Base-by-base conservation (phyloP, 345 rosid species). In the Eucalyptus caleyi region DNA sequence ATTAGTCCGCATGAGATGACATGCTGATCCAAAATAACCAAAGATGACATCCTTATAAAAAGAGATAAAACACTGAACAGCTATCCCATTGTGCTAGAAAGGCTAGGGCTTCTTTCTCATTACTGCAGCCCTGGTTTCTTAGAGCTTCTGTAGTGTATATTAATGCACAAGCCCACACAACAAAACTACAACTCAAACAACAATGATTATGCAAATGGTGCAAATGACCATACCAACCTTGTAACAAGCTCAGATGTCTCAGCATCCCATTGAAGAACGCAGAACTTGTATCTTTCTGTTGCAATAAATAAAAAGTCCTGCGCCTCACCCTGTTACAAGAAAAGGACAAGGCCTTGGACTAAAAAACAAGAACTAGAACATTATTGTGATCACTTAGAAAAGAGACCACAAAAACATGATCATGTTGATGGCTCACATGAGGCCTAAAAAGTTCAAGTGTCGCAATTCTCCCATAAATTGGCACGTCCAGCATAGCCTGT, bases 181-280 rank as follows among this genome's bases (percentile, higher is more conserved):
- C 51, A 62, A 62, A 87, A 49, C 47, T 49, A 42, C 86, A 50
- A 47, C 89, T 16, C 62, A 42, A 45, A 24, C 30, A 50, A 53
- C 9, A 6, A 42, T 56, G 32, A 50, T 23, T 69, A 65, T n/a
- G 9, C 87, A 53, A 32, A 26, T 60, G 16, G 50, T n/a, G 4
- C 86, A 51, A 34, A 27, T 62, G 16, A 47, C 23, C 12, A 14
- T 21, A 87, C 72, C 81, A 86, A 97, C 99, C 98, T 96, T 81
- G 99, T 97, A 89, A 98, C 91, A 89, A 98, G 98, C 92, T 97
- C 98, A 50, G 98, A 96, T 21, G 95, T 87, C 87, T 96, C 96
- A 9, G 96, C 89, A 92, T 97, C 97, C 99, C 99, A 98, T 89
- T 98, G 98, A 89, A 98, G 97, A 86, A 98, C 98, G 89, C 99